Conservation (phyloP, 805 yeast genomes). For the Teunomyces cretensis region DNA sequence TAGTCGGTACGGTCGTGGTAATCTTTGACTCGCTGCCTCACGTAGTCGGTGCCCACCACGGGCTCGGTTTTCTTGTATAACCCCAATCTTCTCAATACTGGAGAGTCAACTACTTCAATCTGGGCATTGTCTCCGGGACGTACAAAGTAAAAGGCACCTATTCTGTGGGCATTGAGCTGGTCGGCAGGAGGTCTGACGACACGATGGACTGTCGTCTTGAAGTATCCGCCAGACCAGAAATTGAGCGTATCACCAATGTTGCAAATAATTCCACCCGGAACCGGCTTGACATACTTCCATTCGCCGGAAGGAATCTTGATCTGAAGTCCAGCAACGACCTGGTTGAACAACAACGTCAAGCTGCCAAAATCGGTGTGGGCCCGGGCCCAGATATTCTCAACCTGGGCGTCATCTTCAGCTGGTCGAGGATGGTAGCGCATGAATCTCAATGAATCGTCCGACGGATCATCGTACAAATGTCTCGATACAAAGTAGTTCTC, state of each 20-base stretch:
- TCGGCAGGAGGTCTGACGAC: conserved; percentile 37
- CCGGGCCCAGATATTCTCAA: conserved; percentile 32
- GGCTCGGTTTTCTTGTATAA: conserved; percentile 24
- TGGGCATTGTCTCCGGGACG: conserved; percentile 32
- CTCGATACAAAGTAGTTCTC: conserved; percentile 32
- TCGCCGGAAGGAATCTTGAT: conserved; percentile 25
- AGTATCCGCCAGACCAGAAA: conserved; percentile 36
- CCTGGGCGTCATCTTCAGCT: conserved; percentile 27
- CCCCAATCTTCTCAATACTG: conserved; percentile 29
- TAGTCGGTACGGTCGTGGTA: conserved; percentile 24
- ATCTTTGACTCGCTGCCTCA: conserved; percentile 26
- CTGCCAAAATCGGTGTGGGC: conserved; percentile 40
- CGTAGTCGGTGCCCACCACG: conserved; percentile 30
- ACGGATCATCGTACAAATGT: conserved; percentile 31
- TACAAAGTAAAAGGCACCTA: conserved; percentile 35
- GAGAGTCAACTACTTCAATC: conserved; percentile 31
- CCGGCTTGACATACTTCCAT: conserved; percentile 37
- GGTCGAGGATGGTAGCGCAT: conserved; percentile 33
- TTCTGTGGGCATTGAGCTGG: conserved; percentile 28
- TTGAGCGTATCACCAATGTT: conserved; percentile 36
- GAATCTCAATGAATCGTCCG: conserved; percentile 34
- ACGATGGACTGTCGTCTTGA: conserved; percentile 34
- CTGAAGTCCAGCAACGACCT: conserved; percentile 36
- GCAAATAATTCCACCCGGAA: conserved; percentile 30
- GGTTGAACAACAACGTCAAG: conserved; percentile 34